Base-by-base conservation (phyloP, 352 stramenopile genomes). In the Globisporangium middletonii region DNA sequence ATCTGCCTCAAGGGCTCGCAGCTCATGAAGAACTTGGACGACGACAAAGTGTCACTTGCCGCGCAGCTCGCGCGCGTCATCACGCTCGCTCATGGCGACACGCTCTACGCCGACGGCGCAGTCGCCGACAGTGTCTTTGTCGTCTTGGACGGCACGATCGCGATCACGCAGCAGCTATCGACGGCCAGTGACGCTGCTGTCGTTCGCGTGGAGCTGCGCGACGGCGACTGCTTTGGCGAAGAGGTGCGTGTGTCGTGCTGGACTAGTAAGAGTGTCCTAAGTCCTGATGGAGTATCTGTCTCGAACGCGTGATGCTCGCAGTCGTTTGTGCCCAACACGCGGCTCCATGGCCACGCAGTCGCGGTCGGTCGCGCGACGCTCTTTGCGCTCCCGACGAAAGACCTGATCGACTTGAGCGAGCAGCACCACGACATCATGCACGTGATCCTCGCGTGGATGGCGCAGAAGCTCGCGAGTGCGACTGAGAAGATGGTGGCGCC, bases 401-500 rank as follows among this genome's bases (percentile, higher is more conserved):
- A 94, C 41, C 69, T 94, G 1, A 65, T 90, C 15, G 84, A 92
- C 50, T 61, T 92, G 50, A 89, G 82, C 48, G 79, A 92, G 50
- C 65, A 89, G 11, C 84, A 94, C 47, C 68, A 83, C 23, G 83
- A 94, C 44, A 81, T 94, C 33, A 89, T 94, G 82, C 80, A 91
- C 46, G 77, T 92, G 1, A 63, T 92, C 13, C 59, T 94, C n/a
- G 76, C 80, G 23, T 94, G 82, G 85, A 65, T 94, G 26, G 73
- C 82, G 0, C 72, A 87, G 43, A 89, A 86, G 37, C 66, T 92
- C 18, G 75, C 82, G 2, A 75, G 72, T n/a, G 75, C 75, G 8
- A 89, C 77, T 0, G 80, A 83, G 38, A 75, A 68, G 19, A 87
- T 89, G 79, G 69, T 92, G 23, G 68, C 69, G 18, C 74, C 78